A percentile compares a stretch with the other conserved stretches of the same genome.
Evolutionary conservation across 2,329 filamentous ascomycete species (phyloP).

Genomic region (Aspergillus uvarum): DNA sequence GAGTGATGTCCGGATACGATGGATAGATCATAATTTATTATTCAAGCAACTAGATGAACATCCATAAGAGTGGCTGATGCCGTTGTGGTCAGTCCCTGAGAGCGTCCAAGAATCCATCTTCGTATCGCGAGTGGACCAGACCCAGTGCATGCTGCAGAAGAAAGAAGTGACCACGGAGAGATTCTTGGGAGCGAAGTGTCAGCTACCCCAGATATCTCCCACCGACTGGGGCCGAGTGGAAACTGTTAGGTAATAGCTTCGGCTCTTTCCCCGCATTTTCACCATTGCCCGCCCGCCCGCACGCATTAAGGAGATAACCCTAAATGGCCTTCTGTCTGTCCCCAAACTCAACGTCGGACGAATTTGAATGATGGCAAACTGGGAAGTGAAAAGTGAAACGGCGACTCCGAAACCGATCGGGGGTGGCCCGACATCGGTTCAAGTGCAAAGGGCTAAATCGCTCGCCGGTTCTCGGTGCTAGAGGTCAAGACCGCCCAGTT

Average conservation of each 20-base stretch:
- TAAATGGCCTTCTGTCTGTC: slow-evolving; percentile 9
- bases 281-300: slow-evolving; percentile 2
- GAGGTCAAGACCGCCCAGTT: too few relatives aligned
- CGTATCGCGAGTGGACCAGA: neutral
- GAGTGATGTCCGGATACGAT: neutral
- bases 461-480: too few relatives aligned
- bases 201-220: slow-evolving; percentile 10
- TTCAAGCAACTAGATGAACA: neutral
- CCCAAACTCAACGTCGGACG: neutral
- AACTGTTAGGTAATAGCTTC: slow-evolving; percentile 33
- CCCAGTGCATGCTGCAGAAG: neutral
- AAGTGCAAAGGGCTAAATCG: neutral
- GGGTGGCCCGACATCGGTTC: neutral
- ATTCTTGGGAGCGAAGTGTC: neutral
- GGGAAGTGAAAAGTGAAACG: neutral
- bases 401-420: neutral
- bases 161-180: too few relatives aligned
- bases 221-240: slow-evolving; percentile 19
- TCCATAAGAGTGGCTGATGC: too few relatives aligned
- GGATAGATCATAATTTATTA: too few relatives aligned
- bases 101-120: neutral
- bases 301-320: slow-evolving; percentile 9
- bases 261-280: slow-evolving; percentile 27
- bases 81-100: too few relatives aligned
- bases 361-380: neutral